These are phyloP conservation scores for Lichtheimia ramosa DNA, from an alignment of 371 early-diverging fungal species.

Conservation along the genomic window DNA sequence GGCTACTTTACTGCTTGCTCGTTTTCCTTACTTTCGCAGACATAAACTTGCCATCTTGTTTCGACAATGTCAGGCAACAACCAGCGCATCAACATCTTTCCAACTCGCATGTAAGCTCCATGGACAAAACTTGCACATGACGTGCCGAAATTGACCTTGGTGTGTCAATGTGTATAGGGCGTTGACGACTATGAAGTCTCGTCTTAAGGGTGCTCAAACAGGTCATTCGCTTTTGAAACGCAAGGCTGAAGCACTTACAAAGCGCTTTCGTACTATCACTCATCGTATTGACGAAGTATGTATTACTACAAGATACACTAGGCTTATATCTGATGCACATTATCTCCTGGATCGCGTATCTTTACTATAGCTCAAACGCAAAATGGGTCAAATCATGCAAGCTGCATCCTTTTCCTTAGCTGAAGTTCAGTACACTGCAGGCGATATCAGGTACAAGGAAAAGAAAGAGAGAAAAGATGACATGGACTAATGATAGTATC, in stretches of 20 bases:
- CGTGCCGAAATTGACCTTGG: neutral
- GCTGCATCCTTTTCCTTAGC: slow-evolving; percentile 97
- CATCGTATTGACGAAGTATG: slow-evolving; percentile 91
- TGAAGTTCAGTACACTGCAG: slow-evolving; percentile 96
- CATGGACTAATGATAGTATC: no score
- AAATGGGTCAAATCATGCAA: slow-evolving; percentile 97
- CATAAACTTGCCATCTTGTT: neutral
- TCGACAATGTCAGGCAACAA: slow-evolving; percentile 64
- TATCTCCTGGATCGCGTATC: neutral
- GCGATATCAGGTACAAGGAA: slow-evolving; percentile 85
- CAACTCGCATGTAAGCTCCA: slow-evolving; percentile 81
- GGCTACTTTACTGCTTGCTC: no score
- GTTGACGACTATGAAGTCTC: slow-evolving; percentile 89
- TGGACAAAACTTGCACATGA: neutral
- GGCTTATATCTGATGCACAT: no score
- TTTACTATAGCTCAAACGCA: slow-evolving; percentile 14
- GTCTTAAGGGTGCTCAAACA: slow-evolving; percentile 97
- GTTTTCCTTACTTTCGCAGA: no score
- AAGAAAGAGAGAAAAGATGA: neutral
- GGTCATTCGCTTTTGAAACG: slow-evolving; percentile 98
- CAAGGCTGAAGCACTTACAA: slow-evolving; percentile 97
- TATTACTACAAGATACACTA: neutral
- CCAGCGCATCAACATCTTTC: slow-evolving; percentile 77
- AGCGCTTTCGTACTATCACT: slow-evolving; percentile 93
- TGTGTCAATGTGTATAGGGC: slow-evolving; percentile 62